These are phyloP conservation scores for Luffa aegyptiaca DNA, from an alignment of 306 rosid species.

Conservation along the genomic window DNA sequence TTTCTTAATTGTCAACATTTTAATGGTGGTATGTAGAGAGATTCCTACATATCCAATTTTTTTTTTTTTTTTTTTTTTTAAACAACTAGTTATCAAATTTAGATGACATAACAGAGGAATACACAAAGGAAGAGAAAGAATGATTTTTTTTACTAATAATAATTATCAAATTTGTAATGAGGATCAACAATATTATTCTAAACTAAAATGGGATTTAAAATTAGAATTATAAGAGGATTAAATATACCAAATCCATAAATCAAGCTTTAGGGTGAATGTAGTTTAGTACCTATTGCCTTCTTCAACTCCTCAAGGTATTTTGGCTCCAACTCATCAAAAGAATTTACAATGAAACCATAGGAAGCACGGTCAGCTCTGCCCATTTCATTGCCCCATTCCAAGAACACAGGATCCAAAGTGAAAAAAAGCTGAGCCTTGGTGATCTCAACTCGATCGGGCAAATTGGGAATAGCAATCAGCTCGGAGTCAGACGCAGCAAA, in stretches of 20 bases:
- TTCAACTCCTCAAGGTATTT: conserved; percentile 29
- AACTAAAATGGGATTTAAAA: too few species aligned
- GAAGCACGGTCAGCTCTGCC: conserved; percentile 7
- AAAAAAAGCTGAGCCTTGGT: conserved; percentile 4
- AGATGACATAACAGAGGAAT: too few species aligned
- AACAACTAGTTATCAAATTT: too few species aligned
- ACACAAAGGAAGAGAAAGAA: too few species aligned
- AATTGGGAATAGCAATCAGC: conserved; percentile 7
- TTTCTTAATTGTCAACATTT: too few species aligned
- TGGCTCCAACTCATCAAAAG: conserved; percentile 30
- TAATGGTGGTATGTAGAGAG: too few species aligned
- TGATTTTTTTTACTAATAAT: too few species aligned
- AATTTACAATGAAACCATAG: conserved; percentile 17
- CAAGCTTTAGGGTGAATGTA: background rate
- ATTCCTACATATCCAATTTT: too few species aligned
- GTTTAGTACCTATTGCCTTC: conserved; percentile 7
- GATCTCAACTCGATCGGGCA: conserved; percentile 11
- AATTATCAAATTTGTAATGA: too few species aligned
- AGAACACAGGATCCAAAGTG: background rate
- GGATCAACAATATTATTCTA: too few species aligned
- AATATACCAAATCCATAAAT: background rate
- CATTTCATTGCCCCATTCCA: background rate
- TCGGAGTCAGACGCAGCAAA: background rate
- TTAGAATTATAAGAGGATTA: too few species aligned
- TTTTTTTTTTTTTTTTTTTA: too few species aligned